Conservation (phyloP, 2,329 filamentous ascomycete species). For the Neoarthrinium moseri region DNA sequence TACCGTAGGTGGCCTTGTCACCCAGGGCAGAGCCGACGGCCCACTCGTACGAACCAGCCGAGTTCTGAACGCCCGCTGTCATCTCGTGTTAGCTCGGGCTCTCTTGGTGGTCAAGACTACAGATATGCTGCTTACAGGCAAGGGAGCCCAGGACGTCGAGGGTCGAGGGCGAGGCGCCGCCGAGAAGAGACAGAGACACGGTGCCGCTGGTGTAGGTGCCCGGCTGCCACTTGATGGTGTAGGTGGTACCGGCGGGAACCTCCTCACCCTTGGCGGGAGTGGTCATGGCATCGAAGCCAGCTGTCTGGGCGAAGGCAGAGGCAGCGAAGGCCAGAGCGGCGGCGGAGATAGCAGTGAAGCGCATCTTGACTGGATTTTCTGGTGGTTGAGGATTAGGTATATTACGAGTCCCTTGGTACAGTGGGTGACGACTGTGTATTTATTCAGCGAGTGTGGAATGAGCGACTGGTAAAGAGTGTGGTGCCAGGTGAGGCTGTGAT, state of each 20-base stretch:
- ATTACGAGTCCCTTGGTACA: constrained; percentile 3
- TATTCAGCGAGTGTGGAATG: constrained; percentile 2
- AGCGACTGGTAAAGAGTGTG: constrained; percentile 11
- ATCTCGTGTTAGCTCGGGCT: too few species aligned
- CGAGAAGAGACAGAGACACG: constrained; percentile 54
- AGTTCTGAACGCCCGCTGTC: constrained; percentile 47
- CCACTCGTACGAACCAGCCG: constrained; percentile 48
- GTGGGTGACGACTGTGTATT: not conserved
- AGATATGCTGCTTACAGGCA: constrained; percentile 51
- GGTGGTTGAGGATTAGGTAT: constrained; percentile 1
- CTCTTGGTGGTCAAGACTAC: too few species aligned
- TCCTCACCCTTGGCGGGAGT: constrained; percentile 42
- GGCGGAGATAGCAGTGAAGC: constrained; percentile 46
- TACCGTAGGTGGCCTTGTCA: constrained; percentile 51
- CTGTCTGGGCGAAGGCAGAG: constrained; percentile 51
- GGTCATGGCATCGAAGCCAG: constrained; percentile 55
- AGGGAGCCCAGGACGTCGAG: constrained; percentile 42
- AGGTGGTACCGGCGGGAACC: constrained; percentile 47
- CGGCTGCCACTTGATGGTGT: constrained; percentile 50
- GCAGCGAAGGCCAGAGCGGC: constrained; percentile 51
- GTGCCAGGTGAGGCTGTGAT: constrained; percentile 5
- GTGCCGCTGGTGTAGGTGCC: constrained; percentile 36
- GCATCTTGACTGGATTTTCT: constrained; percentile 46
- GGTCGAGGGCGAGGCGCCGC: constrained; percentile 42
- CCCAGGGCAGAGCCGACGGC: constrained; percentile 44